These are phyloP conservation scores for Arthroderma sp. DNA, from an alignment of 2,329 filamentous ascomycete species.

Conservation along the genomic window DNA sequence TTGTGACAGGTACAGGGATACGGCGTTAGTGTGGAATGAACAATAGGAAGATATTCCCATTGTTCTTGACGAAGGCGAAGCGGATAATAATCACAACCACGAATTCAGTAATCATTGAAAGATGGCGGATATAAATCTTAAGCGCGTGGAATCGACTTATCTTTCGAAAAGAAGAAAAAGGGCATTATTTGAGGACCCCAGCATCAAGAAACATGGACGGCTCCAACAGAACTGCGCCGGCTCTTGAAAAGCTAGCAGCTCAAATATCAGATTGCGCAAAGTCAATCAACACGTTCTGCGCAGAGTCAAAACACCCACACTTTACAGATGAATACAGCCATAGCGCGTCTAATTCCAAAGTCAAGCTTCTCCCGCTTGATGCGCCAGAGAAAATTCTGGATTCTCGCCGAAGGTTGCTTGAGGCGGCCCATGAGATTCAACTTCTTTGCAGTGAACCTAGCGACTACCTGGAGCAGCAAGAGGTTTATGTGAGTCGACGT, in stretches of 20 bases:
- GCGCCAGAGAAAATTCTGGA: not conserved
- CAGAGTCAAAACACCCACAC: not conserved
- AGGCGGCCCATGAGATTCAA: not conserved
- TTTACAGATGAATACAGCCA: not conserved
- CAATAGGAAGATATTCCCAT: too few relatives aligned
- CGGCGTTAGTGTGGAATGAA: too few relatives aligned
- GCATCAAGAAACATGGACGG: too few relatives aligned
- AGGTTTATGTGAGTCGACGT: not conserved
- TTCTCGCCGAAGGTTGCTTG: not conserved
- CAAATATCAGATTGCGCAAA: not conserved
- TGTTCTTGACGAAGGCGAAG: too few relatives aligned
- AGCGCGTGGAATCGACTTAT: too few relatives aligned
- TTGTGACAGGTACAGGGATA: too few relatives aligned
- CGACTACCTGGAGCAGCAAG: not conserved
- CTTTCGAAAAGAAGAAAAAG: too few relatives aligned
- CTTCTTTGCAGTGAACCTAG: not conserved
- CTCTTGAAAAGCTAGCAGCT: not conserved
- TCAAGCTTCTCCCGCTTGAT: not conserved
- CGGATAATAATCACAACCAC: too few relatives aligned
- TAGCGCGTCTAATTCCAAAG: not conserved
- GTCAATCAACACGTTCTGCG: not conserved
- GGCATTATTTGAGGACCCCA: too few relatives aligned
- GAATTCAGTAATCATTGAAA: too few relatives aligned
- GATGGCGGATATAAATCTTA: too few relatives aligned
- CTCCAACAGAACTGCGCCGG: too few relatives aligned